Percentiles rank a stretch among this genome's conserved stretches.
Evolutionary conservation across 768 basidiomycete species (phyloP).

Genomic region (Trametes gibbosa): DNA sequence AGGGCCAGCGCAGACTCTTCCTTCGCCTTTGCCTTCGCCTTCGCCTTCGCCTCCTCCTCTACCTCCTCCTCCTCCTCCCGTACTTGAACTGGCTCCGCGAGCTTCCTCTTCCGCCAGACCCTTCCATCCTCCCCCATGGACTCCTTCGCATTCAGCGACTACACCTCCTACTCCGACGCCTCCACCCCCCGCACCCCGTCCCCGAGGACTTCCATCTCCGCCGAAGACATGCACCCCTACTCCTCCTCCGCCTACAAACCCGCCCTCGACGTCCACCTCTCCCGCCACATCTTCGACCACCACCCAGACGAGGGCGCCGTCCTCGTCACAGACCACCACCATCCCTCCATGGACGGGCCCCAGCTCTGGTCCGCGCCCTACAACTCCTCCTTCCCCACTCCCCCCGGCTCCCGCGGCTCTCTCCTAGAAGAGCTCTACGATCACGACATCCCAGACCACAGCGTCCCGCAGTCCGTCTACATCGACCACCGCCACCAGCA

Average conservation of each 20-base stretch:
- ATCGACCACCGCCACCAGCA: conserved; percentile 24
- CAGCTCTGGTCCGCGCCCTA: conserved; percentile 33
- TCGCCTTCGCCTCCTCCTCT: too few species aligned
- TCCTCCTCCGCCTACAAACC: conserved; percentile 39
- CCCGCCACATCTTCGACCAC: conserved; percentile 51
- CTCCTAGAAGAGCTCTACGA: conserved; percentile 76
- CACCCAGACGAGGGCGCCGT: conserved; percentile 40
- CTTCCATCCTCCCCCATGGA: conserved; percentile 36
- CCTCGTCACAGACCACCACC: conserved; percentile 38
- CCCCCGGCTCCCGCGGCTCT: conserved; percentile 44
- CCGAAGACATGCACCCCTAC: conserved; percentile 35
- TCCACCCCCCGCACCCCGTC: conserved; percentile 75
- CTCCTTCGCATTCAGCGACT: conserved; percentile 51
- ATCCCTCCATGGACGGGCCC: conserved; percentile 24
- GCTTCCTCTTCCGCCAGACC: conserved; percentile 19
- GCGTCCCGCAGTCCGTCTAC: conserved; percentile 29
- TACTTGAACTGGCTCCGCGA: conserved; percentile 13
- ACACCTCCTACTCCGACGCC: conserved; percentile 64
- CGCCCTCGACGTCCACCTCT: conserved; percentile 42
- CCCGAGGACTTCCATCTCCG: conserved; percentile 41
- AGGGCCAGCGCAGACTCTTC: neutral
- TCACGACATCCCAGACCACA: conserved; percentile 45
- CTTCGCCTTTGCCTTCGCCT: too few species aligned
- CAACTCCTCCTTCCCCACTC: conserved; percentile 34
- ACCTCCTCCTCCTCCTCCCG: too few species aligned